phyloP scores from a whole-genome alignment of 2,329 filamentous ascomycete species.

The Trichoderma hamatum region DNA sequence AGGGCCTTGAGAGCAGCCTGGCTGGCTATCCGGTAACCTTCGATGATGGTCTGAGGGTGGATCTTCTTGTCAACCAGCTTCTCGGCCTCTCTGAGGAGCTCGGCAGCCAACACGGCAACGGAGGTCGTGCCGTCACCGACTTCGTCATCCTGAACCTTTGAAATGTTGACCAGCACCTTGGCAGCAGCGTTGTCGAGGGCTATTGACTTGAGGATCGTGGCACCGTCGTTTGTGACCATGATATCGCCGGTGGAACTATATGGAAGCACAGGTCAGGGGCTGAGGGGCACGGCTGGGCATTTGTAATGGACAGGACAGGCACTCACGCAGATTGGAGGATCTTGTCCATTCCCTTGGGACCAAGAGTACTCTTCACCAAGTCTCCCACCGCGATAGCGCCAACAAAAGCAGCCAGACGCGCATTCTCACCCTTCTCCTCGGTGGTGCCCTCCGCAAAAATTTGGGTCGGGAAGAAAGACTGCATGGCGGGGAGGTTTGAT shows the following conservation, averaged over 20 bases:
- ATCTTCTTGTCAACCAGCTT: constrained; percentile 98
- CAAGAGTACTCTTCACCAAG: constrained; percentile 94
- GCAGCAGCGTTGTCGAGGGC: constrained; percentile 97
- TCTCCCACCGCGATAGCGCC: constrained; percentile 98
- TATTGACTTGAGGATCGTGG: constrained; percentile 97
- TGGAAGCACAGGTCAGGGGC: constrained; percentile 25
- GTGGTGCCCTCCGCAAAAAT: constrained; percentile 97
- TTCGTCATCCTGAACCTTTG: constrained; percentile 98
- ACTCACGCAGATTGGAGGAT: constrained; percentile 92
- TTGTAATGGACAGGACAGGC: constrained; percentile 23
- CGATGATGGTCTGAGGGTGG: constrained; percentile 98
- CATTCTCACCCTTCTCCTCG: constrained; percentile 99
- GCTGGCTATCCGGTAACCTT: constrained; percentile 97
- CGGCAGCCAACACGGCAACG: constrained; percentile 92
- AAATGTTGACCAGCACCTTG: constrained; percentile 98
- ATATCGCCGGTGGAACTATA: constrained; percentile 89
- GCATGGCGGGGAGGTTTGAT: constrained; percentile 24
- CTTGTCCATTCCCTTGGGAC: constrained; percentile 99
- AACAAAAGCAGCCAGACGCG: constrained; percentile 95
- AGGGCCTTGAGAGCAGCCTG: constrained; percentile 82
- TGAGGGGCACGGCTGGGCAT: constrained; percentile 6
- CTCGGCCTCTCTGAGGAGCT: constrained; percentile 93
- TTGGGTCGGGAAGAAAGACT: constrained; percentile 84
- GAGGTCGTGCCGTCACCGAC: constrained; percentile 98
- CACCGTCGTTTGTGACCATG: constrained; percentile 98